Evolutionary conservation across 2,329 filamentous ascomycete species (phyloP).

Genomic region (Chaetomiaceae sp.): DNA sequence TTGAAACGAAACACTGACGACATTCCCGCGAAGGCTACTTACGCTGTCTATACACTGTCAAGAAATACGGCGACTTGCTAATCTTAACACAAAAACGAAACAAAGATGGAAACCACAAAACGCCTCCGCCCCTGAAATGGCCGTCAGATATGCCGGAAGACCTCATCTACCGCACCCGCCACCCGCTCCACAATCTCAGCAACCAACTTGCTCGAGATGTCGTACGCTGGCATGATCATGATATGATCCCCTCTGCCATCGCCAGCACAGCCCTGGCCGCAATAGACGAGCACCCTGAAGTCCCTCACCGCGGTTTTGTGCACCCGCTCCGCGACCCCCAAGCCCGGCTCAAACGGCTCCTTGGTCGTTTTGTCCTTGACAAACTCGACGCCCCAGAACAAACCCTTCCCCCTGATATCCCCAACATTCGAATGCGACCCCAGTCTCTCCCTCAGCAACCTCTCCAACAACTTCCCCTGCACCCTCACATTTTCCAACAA

Average conservation of each 20-base stretch:
- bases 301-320: slow-evolving; percentile 25
- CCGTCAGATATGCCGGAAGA: slow-evolving; percentile 7
- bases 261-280: slow-evolving; percentile 47
- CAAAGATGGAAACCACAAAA: too few species aligned
- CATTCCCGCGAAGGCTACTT: neutral
- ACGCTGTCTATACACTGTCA: neutral
- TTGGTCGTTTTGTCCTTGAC: slow-evolving; percentile 19
- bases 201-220: slow-evolving; percentile 47
- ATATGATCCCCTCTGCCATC: slow-evolving; percentile 57
- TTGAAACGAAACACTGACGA: too few species aligned
- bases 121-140: too few species aligned
- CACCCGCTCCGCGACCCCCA: slow-evolving; percentile 18
- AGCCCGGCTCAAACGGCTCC: slow-evolving; percentile 18
- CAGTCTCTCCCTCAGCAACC: slow-evolving; percentile 38
- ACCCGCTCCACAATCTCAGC: slow-evolving; percentile 41
- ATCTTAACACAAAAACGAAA: too few species aligned
- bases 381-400: slow-evolving; percentile 49
- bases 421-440: slow-evolving; percentile 46
- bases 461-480: slow-evolving; percentile 46
- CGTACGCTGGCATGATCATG: slow-evolving; percentile 56
- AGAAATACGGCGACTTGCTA: neutral
- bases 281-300: slow-evolving; percentile 54
- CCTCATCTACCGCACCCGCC: slow-evolving; percentile 12
- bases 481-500: slow-evolving; percentile 51
- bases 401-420: slow-evolving; percentile 53